Evolutionary conservation across 1,284 basidiomycete genomes (phyloP).

Genomic region (Tylopilus sp.): DNA sequence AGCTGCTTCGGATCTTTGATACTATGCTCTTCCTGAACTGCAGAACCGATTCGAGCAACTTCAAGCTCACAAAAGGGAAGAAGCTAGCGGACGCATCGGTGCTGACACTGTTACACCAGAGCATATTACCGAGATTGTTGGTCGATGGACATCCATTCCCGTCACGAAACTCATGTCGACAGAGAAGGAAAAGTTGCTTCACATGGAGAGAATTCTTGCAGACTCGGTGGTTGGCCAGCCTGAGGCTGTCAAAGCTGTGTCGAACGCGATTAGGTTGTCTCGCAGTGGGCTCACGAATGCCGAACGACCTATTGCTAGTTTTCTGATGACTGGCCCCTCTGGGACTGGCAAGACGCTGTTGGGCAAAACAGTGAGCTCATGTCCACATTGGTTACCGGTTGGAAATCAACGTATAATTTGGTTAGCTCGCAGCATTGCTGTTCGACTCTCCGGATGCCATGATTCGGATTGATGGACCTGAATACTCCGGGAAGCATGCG

Average conservation of each 20-base stretch:
- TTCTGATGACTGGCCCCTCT: slow-evolving; percentile 90
- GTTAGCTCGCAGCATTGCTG: slow-evolving; percentile 74
- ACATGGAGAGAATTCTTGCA: slow-evolving; percentile 65
- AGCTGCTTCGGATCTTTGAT: slow-evolving; percentile 86
- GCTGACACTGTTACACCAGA: slow-evolving; percentile 82
- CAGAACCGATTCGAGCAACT: slow-evolving; percentile 67
- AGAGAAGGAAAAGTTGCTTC: slow-evolving; percentile 86
- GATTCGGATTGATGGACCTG: slow-evolving; percentile 88
- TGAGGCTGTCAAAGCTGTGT: slow-evolving; percentile 83
- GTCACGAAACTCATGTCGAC: slow-evolving; percentile 84
- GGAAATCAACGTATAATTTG: slow-evolving; percentile 1
- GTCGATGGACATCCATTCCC: slow-evolving; percentile 87
- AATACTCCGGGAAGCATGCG: slow-evolving; percentile 92
- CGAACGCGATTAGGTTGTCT: slow-evolving; percentile 87
- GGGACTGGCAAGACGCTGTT: slow-evolving; percentile 87
- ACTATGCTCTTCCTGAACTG: slow-evolving; percentile 92
- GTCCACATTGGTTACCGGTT: background rate
- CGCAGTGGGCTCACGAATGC: slow-evolving; percentile 84
- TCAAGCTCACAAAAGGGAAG: slow-evolving; percentile 68
- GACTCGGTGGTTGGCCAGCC: slow-evolving; percentile 82
- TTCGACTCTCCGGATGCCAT: slow-evolving; percentile 89
- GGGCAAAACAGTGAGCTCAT: slow-evolving; percentile 73
- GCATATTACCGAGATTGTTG: slow-evolving; percentile 88
- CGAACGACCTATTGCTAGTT: slow-evolving; percentile 85
- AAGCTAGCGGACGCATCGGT: slow-evolving; percentile 52